These are phyloP conservation scores for Glutinoglossum americanum DNA, from an alignment of 495 filamentous ascomycete species.

Conservation along the genomic window DNA sequence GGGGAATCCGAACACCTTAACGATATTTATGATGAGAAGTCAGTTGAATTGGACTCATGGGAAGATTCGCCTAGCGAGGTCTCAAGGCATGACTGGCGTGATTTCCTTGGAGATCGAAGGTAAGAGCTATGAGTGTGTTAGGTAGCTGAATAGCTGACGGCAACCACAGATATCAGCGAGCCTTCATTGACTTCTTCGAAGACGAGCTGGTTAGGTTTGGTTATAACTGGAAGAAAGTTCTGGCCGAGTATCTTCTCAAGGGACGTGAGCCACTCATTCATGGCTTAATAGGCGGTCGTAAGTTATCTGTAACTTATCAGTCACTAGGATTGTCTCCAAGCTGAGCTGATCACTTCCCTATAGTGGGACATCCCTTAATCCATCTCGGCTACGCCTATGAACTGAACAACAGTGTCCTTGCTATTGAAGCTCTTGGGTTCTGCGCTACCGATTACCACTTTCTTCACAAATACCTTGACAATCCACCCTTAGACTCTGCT, in stretches of 20 bases:
- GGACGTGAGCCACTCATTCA: constrained; percentile 62
- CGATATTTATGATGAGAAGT: constrained; percentile 56
- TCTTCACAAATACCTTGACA: constrained; percentile 60
- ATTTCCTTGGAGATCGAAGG: constrained; percentile 50
- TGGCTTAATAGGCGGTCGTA: constrained; percentile 55
- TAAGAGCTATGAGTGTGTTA: constrained; percentile 10
- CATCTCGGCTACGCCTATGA: constrained; percentile 81
- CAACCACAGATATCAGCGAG: constrained; percentile 54
- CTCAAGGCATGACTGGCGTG: constrained; percentile 60
- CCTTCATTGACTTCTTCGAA: constrained; percentile 82
- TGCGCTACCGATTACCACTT: constrained; percentile 47
- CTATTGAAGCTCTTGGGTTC: constrained; percentile 62
- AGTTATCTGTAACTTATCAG: constrained; percentile 14
- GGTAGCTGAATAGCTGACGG: not conserved
- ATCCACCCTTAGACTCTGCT: constrained; percentile 37
- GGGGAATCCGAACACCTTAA: constrained; percentile 49
- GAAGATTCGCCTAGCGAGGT: constrained; percentile 66
- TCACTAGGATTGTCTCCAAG: not conserved
- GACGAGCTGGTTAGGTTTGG: constrained; percentile 52
- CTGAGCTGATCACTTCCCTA: not conserved
- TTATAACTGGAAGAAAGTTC: constrained; percentile 68
- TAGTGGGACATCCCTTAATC: constrained; percentile 74
- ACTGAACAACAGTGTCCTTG: constrained; percentile 53
- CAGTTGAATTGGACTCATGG: constrained; percentile 59
- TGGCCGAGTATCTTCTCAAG: constrained; percentile 51